phyloP scores from a whole-genome alignment of 208 protist genomes.

The Crithidia brevicula region DNA sequence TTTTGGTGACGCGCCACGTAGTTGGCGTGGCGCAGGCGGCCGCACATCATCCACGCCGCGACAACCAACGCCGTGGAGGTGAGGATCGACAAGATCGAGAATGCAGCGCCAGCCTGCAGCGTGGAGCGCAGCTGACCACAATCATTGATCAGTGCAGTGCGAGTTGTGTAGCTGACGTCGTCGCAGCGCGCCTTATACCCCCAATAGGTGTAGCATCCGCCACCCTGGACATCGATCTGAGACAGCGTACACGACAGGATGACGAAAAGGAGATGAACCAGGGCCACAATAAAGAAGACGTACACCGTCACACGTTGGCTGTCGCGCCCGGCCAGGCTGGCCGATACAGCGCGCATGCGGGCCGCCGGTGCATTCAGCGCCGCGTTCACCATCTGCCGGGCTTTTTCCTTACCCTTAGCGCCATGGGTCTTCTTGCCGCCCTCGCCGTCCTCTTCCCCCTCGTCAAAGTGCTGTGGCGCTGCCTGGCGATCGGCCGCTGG shows the following conservation, averaged over 20 bases:
- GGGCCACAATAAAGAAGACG: constrained; percentile 43
- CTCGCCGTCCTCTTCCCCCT: background rate
- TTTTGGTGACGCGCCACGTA: constrained; percentile 7
- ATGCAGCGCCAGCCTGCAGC: constrained; percentile 67
- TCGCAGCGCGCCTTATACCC: constrained; percentile 76
- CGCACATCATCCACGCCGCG: constrained; percentile 52
- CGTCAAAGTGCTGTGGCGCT: background rate
- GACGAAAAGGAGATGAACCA: constrained; percentile 63
- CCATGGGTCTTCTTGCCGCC: constrained; percentile 13
- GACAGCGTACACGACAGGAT: constrained; percentile 67
- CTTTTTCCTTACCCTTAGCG: constrained; percentile 12
- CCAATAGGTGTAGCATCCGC: constrained; percentile 84
- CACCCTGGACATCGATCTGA: constrained; percentile 69
- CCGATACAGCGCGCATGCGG: constrained; percentile 18
- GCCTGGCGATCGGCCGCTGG: background rate
- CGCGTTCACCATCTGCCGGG: constrained; percentile 15
- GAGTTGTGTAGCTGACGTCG: constrained; percentile 63
- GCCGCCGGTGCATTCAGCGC: constrained; percentile 9
- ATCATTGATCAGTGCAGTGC: constrained; percentile 39
- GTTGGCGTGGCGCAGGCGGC: constrained; percentile 31
- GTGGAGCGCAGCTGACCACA: constrained; percentile 30
- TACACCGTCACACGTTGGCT: constrained; percentile 51
- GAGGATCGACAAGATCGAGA: constrained; percentile 76
- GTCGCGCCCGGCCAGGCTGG: constrained; percentile 25
- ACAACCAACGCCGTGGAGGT: constrained; percentile 27